A percentile compares a stretch with the other conserved stretches of the same genome.
Conservation (phyloP, 129 eudicot species). For the Tagetes erecta region DNA sequence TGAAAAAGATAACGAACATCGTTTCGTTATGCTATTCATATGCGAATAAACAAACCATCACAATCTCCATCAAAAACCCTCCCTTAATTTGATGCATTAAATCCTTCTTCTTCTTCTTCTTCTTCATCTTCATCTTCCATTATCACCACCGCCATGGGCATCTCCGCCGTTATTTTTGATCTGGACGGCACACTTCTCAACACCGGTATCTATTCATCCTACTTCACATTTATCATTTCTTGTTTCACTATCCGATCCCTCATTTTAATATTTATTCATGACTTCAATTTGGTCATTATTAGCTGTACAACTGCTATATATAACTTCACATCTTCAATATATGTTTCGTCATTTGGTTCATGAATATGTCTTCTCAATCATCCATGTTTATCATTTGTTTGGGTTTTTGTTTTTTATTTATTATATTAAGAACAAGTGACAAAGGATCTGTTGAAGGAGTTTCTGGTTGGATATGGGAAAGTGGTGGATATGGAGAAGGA, state of each 20-base stretch:
- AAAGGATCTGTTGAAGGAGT: conserved; percentile 54
- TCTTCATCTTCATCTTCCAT: not conserved
- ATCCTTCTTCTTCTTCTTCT: not conserved
- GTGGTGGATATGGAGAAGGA: conserved; percentile 72
- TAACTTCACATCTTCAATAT: no score
- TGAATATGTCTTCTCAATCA: no score
- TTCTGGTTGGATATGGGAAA: conserved; percentile 69
- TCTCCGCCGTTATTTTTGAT: conserved; percentile 66
- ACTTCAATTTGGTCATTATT: no score
- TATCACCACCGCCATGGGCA: conserved; percentile 24
- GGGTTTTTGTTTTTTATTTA: not conserved
- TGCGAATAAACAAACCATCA: not conserved
- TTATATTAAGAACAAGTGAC: conserved; percentile 50
- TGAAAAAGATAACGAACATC: no score
- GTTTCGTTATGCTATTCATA: not conserved
- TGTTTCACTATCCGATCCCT: no score
- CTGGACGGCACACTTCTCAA: conserved; percentile 77
- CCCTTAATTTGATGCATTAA: not conserved
- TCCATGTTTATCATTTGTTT: not conserved
- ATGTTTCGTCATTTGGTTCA: no score
- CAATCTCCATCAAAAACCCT: not conserved
- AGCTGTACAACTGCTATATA: no score
- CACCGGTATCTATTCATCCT: conserved; percentile 43
- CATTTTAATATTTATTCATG: no score
- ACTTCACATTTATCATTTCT: no score